Percentiles rank a stretch among this genome's conserved stretches.
phyloP scores from a whole-genome alignment of 306 rosid genomes.

The Macrotyloma uniflorum region DNA sequence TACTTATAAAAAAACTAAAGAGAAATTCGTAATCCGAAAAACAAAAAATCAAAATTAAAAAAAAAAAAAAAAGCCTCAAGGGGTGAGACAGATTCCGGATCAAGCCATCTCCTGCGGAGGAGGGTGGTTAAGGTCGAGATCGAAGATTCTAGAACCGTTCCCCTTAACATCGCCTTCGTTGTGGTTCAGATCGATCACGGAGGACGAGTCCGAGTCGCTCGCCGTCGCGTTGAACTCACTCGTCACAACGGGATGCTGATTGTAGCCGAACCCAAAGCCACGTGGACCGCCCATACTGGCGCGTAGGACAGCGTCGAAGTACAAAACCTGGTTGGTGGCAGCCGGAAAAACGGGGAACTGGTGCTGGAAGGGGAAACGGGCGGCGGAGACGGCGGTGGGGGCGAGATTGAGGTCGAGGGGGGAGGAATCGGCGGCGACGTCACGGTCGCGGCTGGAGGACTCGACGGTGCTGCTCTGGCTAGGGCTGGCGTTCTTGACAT shows the following conservation, averaged over 20 bases:
- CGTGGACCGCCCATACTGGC: conserved; percentile 47
- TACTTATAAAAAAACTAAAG: conserved; percentile 34
- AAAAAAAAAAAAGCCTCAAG: background rate
- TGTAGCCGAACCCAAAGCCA: conserved; percentile 40
- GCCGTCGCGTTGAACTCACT: conserved; percentile 37
- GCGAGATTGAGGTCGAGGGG: conserved; percentile 70
- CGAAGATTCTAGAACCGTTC: conserved; percentile 20
- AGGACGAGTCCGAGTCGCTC: conserved; percentile 72
- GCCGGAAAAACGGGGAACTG: conserved; percentile 46
- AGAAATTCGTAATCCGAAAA: conserved; percentile 29
- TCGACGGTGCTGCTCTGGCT: conserved; percentile 98
- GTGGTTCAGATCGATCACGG: conserved; percentile 65
- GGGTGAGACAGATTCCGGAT: background rate
- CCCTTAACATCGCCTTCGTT: conserved; percentile 18
- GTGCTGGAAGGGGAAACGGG: conserved; percentile 63
- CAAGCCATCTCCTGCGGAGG: conserved; percentile 52
- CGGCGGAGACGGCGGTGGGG: conserved; percentile 40
- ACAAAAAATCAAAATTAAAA: background rate
- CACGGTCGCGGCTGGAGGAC: conserved; percentile 74
- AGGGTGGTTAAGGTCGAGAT: conserved; percentile 63
- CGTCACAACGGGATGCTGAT: background rate
- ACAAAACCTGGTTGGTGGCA: conserved; percentile 44
- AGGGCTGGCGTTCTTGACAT: conserved; percentile 57
- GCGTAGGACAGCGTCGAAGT: conserved; percentile 52
- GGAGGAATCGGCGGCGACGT: conserved; percentile 66